Conservation (phyloP, 2,329 filamentous ascomycete species). For the Diaporthe helianthi region DNA sequence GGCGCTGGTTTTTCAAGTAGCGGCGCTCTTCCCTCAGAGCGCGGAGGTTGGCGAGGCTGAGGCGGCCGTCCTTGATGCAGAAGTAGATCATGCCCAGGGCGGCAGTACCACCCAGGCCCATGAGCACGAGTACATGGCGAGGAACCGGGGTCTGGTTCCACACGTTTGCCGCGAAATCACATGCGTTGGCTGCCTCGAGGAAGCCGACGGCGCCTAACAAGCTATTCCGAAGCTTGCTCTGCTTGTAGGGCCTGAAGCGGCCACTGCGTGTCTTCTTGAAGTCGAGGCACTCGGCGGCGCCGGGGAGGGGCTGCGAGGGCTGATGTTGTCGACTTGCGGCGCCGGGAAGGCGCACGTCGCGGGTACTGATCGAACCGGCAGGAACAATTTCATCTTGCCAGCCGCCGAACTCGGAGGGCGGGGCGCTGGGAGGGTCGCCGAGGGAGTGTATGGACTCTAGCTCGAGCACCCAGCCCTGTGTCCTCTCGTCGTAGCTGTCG, state of each 20-base stretch:
- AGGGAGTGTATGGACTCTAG: slow-evolving; percentile 26
- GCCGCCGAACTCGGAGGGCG: slow-evolving; percentile 19
- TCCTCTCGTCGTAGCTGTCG: slow-evolving; percentile 18
- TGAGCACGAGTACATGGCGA: slow-evolving; percentile 54
- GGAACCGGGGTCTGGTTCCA: slow-evolving; percentile 62
- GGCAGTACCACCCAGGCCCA: slow-evolving; percentile 58
- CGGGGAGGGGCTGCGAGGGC: slow-evolving; percentile 28
- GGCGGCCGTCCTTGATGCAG: slow-evolving; percentile 51
- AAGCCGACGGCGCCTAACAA: slow-evolving; percentile 49
- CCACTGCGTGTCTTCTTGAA: slow-evolving; percentile 24
- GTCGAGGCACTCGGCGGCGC: slow-evolving; percentile 30
- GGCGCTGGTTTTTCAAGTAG: slow-evolving; percentile 40
- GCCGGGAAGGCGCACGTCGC: slow-evolving; percentile 9
- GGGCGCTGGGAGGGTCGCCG: slow-evolving; percentile 26
- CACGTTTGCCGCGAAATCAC: slow-evolving; percentile 64
- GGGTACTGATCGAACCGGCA: slow-evolving; percentile 16
- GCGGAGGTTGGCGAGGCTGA: slow-evolving; percentile 54
- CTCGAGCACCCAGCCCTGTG: slow-evolving; percentile 33
- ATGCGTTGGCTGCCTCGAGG: slow-evolving; percentile 62
- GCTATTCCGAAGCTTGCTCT: slow-evolving; percentile 37
- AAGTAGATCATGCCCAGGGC: slow-evolving; percentile 54
- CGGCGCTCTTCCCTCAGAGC: slow-evolving; percentile 52
- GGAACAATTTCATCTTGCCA: slow-evolving; percentile 27
- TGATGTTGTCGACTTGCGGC: neutral
- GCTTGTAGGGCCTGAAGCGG: slow-evolving; percentile 17